phyloP scores from a whole-genome alignment of 768 basidiomycete species.

The Tephrocybe sp. region DNA sequence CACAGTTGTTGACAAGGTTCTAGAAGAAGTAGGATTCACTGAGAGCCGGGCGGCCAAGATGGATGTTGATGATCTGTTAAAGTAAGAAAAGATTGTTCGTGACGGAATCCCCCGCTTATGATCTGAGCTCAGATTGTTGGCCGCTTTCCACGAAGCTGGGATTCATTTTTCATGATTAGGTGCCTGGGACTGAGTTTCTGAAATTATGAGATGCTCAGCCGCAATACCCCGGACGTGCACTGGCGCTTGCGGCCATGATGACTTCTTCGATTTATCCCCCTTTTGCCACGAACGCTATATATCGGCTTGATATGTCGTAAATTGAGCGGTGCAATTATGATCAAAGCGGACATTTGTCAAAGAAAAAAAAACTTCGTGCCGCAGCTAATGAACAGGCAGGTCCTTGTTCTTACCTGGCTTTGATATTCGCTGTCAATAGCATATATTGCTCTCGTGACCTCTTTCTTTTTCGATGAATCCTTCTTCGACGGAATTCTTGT shows the following conservation, averaged over 20 bases:
- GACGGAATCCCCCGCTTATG: constrained; percentile 4
- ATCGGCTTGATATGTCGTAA: constrained; percentile 4
- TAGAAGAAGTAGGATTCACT: constrained; percentile 66
- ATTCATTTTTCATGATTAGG: constrained; percentile 60
- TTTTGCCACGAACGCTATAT: not conserved
- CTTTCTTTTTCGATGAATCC: too few relatives aligned
- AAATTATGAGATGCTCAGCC: not conserved
- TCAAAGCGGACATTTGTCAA: too few relatives aligned
- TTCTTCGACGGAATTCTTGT: too few relatives aligned
- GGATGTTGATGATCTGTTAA: constrained; percentile 88
- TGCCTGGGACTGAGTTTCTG: not conserved
- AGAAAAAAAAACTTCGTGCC: too few relatives aligned
- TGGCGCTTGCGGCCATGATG: not conserved
- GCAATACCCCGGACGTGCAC: not conserved
- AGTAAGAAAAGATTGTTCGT: constrained; percentile 44
- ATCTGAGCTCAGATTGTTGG: constrained; percentile 48
- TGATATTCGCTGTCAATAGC: too few relatives aligned
- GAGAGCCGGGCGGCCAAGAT: constrained; percentile 89
- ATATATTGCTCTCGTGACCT: too few relatives aligned
- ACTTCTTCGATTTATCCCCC: too few relatives aligned
- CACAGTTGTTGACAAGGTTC: constrained; percentile 66
- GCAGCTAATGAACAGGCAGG: too few relatives aligned
- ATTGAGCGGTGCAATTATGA: constrained; percentile 1
- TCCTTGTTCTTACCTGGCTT: too few relatives aligned
- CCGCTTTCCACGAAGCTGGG: constrained; percentile 72